Base-by-base conservation (phyloP, 148 eudicot genomes). In the Rhododendron williamsianum region DNA sequence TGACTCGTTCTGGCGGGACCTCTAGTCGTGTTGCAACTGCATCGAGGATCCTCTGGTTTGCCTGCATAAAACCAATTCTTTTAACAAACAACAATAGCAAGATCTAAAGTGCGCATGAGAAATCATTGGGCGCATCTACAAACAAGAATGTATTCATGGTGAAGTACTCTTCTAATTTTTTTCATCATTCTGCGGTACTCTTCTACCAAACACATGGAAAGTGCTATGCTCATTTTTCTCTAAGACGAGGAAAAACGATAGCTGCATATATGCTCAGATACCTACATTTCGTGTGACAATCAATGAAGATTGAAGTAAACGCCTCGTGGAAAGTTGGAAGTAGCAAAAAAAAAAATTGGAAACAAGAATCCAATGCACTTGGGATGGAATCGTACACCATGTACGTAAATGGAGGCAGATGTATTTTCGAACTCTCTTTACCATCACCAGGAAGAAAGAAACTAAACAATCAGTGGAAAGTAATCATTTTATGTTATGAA, bases 31-130 rank as follows among this genome's bases (percentile, higher is more conserved):
- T 86, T 35, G 95, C 94, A 63, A 93, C 98, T 52, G 93, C 91
- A 89, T 94, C 98, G 6, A 97, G 89, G 78, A 97, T 97, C 92
- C 96, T 91, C 84, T 95, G 99, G 87, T 97, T 97, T 80, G 98
- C 98, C 99, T 95, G 94, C 90, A 89, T 8, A 9, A 27, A 73
- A 69, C 27, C 78, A 80, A 46, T 19, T 10, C 46, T 38, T 25
- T 49, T 18, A 33, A 54, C 41, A 54, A 41, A 18, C 54, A 41
- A 18, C 54, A 46, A 43, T 16, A 45, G 27, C 73, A 43, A 60
- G 9, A 23, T 78, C 41, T n/a, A 23, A 54, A 77, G 35, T 23
- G 16, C 6, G 11, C 52, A 41, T 41, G 49, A 9, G n/a, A 38
- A 76, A 43, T 38, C 21, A 21, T 41, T 43, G 30, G 49, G 49